Evolutionary conservation across 2,329 filamentous ascomycete species (phyloP), one percentile per base, ranked within the genome.

Genomic region (Fusarium robinianum): DNA sequence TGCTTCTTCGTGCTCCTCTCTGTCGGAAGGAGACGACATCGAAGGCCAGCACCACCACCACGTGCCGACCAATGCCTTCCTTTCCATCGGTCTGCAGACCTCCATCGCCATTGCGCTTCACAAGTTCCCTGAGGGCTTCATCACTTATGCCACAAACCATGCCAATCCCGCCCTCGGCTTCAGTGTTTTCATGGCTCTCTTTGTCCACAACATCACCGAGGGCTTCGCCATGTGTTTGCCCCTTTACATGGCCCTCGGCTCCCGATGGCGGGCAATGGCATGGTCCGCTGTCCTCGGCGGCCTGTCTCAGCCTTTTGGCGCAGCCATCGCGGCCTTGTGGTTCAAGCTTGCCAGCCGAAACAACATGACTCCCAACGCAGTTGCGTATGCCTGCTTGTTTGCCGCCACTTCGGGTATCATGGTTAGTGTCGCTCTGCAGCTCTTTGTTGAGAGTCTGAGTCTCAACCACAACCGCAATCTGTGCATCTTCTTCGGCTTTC

Each of bases 151-250:
- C 8, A 96, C 94, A 8, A 99, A 97, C 68, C 94, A 99, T 65
- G 92, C 90, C 9, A 97, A 91, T 65, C 91, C 94, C 0, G 76
- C 80, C 0, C 81, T 99, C 0, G 94, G 94, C 14, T 83, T 96
- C 68, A 87, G 88, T 38, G 90, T 99, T 41, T 99, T 99, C 71
- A 81, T 97, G 67, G 92, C 94, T 1, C 79, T 99, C 6, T 96
- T 96, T 64, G 92, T 99, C 46, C 94, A 99, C 77, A 99, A 97
- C 71, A 95, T 99, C 62, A 91, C 90, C 18, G 94, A 99, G 72
- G 94, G 94, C 2, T 97, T 97, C 65, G 89, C 91, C 50, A 87
- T 99, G 79, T 90, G 90, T 0, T 73, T 99, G 1, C 94, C 94
- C 0, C 76, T 99, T 0, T 99, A 95, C 68, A 87, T 99, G 61